These are phyloP conservation scores for Ceratobasidium sp. DNA, from an alignment of 1,284 basidiomycete species.

Conservation along the genomic window DNA sequence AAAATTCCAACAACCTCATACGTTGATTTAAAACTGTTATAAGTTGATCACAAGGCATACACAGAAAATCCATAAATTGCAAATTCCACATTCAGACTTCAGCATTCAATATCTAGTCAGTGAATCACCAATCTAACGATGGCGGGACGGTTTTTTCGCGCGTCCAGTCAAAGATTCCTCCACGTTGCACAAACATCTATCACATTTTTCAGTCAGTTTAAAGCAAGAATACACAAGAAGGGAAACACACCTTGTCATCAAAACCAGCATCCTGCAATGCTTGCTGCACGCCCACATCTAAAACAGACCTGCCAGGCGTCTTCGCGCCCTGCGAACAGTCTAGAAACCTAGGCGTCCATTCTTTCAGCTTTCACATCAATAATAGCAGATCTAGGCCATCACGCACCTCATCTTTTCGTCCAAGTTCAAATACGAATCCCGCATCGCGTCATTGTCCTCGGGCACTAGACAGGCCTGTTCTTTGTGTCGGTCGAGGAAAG, in stretches of 20 bases:
- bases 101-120: neutral
- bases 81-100: too few relatives aligned
- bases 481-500: constrained; percentile 55
- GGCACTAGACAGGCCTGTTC: constrained; percentile 52
- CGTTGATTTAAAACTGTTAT: too few relatives aligned
- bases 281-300: constrained; percentile 55
- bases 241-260: constrained; percentile 49
- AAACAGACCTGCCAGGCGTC: constrained; percentile 53
- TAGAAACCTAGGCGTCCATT: constrained; percentile 50
- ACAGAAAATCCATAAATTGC: too few relatives aligned
- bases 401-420: constrained; percentile 56
- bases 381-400: neutral
- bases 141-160: constrained; percentile 36
- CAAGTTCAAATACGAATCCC: constrained; percentile 55
- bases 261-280: constrained; percentile 56
- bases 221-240: neutral
- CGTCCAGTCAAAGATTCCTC: constrained; percentile 56
- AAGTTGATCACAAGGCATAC: too few relatives aligned
- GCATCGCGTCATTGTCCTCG: constrained; percentile 57
- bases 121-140: constrained; percentile 20
- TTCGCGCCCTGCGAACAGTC: constrained; percentile 53
- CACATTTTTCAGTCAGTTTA: neutral
- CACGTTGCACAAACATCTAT: constrained; percentile 52
- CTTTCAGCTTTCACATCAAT: neutral
- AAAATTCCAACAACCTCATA: too few relatives aligned